Evolutionary conservation across 257 asterid genomes (phyloP), one percentile per base, ranked within the genome.

Genomic region (Schizonepeta tenuifolia): DNA sequence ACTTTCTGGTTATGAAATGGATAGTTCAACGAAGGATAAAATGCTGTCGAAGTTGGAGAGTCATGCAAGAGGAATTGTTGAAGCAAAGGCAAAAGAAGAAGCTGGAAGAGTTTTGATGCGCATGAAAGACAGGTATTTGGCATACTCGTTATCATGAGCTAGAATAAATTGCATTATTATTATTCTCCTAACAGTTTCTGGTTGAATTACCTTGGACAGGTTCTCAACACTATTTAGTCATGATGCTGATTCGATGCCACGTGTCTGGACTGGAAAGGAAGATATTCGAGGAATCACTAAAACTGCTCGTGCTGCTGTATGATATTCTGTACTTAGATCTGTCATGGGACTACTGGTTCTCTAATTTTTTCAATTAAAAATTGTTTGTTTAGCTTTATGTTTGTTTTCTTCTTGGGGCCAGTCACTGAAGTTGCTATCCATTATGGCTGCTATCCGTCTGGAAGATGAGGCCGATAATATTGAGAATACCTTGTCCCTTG

Each of bases 41-140:
- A 92, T 90, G 96, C 72, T 92, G 24, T 77, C 82, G 11, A 86
- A 65, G 65, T 78, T 95, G 92, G 79, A 83, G 81, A 86, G 66
- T 78, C 75, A 84, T 63, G 98, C 98, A 17, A 83, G 89, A 83
- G 96, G 89, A 79, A 80, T 92, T 78, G 95, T 90, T 79, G 99
- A 88, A 86, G 84, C 88, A 15, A 95, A 89, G 83, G 88, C 97
- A 50, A 93, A 84, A 79, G 99, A 95, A 80, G 97, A 88, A 88
- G 98, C 98, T 72, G 97, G 94, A 69, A 89, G 91, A 76, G 94
- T 88, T 84, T 78, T 95, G 85, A 92, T 82, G 47, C 95, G 90
- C 61, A 95, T 95, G 98, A 93, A 93, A 83, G 98, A 93, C 81
- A 87, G 96, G 98, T 92, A 47, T 35, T 74, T 44, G 43, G 18